phyloP scores from a whole-genome alignment of 2,329 filamentous ascomycete species.

The Cladobotryum mycophilum region DNA sequence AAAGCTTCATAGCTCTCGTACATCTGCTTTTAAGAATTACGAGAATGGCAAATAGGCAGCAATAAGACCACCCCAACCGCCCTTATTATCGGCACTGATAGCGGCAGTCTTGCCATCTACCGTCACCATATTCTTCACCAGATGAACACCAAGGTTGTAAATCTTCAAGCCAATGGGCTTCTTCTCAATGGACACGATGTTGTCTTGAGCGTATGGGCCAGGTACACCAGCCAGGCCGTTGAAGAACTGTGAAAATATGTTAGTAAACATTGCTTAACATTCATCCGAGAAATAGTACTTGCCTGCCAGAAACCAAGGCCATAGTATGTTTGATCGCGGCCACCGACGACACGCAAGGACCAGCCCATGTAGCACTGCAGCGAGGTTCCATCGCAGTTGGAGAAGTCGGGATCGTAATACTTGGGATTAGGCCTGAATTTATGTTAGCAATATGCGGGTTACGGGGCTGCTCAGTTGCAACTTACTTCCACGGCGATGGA shows the following conservation, averaged over 20 bases:
- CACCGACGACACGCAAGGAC: slow-evolving; percentile 10
- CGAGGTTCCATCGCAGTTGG: slow-evolving; percentile 14
- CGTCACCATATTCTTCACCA: slow-evolving; percentile 14
- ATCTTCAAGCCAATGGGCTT: slow-evolving; percentile 11
- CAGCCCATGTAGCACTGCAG: slow-evolving; percentile 10
- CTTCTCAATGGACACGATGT: slow-evolving; percentile 12
- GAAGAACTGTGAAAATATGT: slow-evolving; percentile 9
- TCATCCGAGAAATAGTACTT: not conserved
- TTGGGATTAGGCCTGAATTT: slow-evolving; percentile 8
- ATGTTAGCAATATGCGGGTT: not conserved
- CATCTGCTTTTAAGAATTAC: not conserved
- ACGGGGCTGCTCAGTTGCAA: not conserved
- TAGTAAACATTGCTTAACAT: not conserved
- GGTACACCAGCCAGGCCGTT: slow-evolving; percentile 10
- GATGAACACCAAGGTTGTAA: slow-evolving; percentile 11
- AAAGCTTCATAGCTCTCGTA: too few relatives aligned
- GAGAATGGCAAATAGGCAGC: slow-evolving; percentile 22
- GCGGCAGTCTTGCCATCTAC: slow-evolving; percentile 8
- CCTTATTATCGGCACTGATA: slow-evolving; percentile 17
- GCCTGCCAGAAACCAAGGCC: slow-evolving; percentile 11
- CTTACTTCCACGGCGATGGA: slow-evolving; percentile 32
- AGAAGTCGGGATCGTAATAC: slow-evolving; percentile 16
- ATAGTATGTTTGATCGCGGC: slow-evolving; percentile 9
- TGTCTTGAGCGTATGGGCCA: slow-evolving; percentile 13
- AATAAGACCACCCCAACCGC: slow-evolving; percentile 24